Conservation (phyloP, 805 yeast genomes). For the Ogataea polymorpha region DNA sequence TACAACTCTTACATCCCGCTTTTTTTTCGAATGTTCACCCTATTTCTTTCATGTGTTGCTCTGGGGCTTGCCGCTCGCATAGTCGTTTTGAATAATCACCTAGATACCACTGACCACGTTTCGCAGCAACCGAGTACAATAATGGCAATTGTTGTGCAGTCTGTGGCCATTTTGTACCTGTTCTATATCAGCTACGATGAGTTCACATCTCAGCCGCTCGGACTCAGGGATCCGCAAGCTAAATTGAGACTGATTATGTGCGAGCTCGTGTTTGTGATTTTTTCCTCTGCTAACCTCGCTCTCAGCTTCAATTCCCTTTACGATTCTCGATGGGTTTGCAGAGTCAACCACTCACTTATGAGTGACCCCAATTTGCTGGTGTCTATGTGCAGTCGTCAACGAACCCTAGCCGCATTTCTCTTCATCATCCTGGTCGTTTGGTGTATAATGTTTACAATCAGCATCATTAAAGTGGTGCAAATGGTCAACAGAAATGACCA, state of each 20-base stretch:
- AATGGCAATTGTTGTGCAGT: slow-evolving; percentile 86
- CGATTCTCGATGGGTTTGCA: slow-evolving; percentile 82
- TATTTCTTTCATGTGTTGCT: slow-evolving; percentile 61
- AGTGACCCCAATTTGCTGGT: slow-evolving; percentile 30
- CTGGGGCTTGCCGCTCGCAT: slow-evolving; percentile 69
- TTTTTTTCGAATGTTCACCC: slow-evolving; percentile 59
- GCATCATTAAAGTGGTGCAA: slow-evolving; percentile 79
- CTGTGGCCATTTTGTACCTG: slow-evolving; percentile 73
- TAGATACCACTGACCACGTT: slow-evolving; percentile 38
- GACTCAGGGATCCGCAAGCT: slow-evolving; percentile 78
- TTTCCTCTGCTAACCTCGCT: slow-evolving; percentile 83
- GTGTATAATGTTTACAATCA: slow-evolving; percentile 82
- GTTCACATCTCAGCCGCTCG: slow-evolving; percentile 87
- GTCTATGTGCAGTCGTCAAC: slow-evolving; percentile 72
- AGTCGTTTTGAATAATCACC: slow-evolving; percentile 37
- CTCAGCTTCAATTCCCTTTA: slow-evolving; percentile 79
- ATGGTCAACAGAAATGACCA: slow-evolving; percentile 38
- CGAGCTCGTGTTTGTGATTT: slow-evolving; percentile 83
- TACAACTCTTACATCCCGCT: slow-evolving; percentile 82
- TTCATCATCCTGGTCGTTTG: slow-evolving; percentile 74
- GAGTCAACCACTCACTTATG: slow-evolving; percentile 11
- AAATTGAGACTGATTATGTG: slow-evolving; percentile 78
- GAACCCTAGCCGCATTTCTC: slow-evolving; percentile 73
- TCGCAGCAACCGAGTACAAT: slow-evolving; percentile 85
- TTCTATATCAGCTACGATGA: slow-evolving; percentile 86